phyloP scores from a whole-genome alignment of 2,329 filamentous ascomycete species.

The Hymenoscyphus fraxineus region DNA sequence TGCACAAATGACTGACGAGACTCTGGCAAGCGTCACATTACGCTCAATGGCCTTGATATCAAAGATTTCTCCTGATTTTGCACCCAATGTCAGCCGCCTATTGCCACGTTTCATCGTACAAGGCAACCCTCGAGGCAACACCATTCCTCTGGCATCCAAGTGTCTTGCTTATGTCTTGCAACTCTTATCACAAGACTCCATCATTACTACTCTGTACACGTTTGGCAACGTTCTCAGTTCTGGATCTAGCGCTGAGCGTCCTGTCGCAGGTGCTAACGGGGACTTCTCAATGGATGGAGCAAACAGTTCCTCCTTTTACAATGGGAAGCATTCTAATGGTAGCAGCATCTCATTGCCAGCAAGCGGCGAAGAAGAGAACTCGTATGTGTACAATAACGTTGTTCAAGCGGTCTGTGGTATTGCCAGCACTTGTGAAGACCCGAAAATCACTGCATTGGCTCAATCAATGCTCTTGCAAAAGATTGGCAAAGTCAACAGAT shows the following conservation, averaged over 20 bases:
- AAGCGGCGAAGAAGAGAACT: conserved; percentile 73
- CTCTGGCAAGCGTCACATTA: conserved; percentile 72
- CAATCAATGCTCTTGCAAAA: conserved; percentile 98
- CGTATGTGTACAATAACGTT: conserved; percentile 77
- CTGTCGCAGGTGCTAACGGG: conserved; percentile 40
- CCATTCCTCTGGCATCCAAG: conserved; percentile 73
- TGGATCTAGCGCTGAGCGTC: conserved; percentile 50
- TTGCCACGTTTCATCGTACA: conserved; percentile 87
- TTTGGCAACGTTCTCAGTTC: conserved; percentile 93
- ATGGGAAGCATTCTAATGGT: conserved; percentile 57
- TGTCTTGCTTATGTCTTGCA: conserved; percentile 79
- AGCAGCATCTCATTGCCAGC: conserved; percentile 77
- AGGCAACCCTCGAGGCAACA: conserved; percentile 64
- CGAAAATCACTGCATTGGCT: conserved; percentile 88
- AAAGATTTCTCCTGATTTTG: conserved; percentile 66
- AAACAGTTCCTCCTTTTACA: conserved; percentile 46
- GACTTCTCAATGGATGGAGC: conserved; percentile 51
- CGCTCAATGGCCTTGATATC: conserved; percentile 80
- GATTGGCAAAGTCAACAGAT: conserved; percentile 74
- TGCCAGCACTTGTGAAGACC: conserved; percentile 73
- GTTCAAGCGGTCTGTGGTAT: conserved; percentile 94
- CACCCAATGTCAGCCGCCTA: conserved; percentile 71
- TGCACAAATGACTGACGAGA: conserved; percentile 75
- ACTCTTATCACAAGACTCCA: conserved; percentile 81
- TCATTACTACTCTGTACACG: conserved; percentile 93